phyloP scores from a whole-genome alignment of 768 basidiomycete genomes.

The Amanita jacksonii region DNA sequence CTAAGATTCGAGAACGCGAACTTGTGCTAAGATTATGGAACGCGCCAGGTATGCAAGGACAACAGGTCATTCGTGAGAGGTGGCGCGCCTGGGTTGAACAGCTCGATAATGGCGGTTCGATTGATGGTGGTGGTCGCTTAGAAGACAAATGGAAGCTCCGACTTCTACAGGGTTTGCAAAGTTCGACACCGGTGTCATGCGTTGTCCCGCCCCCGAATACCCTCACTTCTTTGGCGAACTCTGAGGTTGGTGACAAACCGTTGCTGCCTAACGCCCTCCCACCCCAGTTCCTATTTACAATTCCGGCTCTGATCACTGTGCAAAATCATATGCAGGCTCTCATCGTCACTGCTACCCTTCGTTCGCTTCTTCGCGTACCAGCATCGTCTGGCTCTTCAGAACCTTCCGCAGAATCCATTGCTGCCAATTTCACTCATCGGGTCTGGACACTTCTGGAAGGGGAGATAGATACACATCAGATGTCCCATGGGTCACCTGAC shows the following conservation, averaged over 20 bases:
- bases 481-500: constrained; percentile 7
- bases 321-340: constrained; percentile 70
- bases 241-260: not conserved
- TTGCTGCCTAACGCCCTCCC: constrained; percentile 39
- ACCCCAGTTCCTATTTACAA: constrained; percentile 54
- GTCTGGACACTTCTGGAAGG: constrained; percentile 56
- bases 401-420: constrained; percentile 7
- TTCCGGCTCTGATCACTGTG: constrained; percentile 41
- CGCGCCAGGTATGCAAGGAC: constrained; percentile 16
- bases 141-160: constrained; percentile 36
- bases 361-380: constrained; percentile 41
- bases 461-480: constrained; percentile 38
- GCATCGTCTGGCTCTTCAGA: constrained; percentile 6
- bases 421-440: constrained; percentile 40
- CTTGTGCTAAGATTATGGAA: constrained; percentile 45
- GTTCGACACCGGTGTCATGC: constrained; percentile 29
- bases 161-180: constrained; percentile 34
- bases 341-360: constrained; percentile 52
- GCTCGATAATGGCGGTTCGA: not conserved
- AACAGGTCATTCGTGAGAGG: constrained; percentile 19
- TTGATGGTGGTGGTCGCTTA: not conserved
- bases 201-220: constrained; percentile 22
- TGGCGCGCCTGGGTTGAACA: constrained; percentile 27
- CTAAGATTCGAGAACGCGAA: constrained; percentile 43
- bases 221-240: constrained; percentile 3